Evolutionary conservation across 805 yeast genomes (phyloP).

Genomic region (Blastobotrys chiropterorum): DNA sequence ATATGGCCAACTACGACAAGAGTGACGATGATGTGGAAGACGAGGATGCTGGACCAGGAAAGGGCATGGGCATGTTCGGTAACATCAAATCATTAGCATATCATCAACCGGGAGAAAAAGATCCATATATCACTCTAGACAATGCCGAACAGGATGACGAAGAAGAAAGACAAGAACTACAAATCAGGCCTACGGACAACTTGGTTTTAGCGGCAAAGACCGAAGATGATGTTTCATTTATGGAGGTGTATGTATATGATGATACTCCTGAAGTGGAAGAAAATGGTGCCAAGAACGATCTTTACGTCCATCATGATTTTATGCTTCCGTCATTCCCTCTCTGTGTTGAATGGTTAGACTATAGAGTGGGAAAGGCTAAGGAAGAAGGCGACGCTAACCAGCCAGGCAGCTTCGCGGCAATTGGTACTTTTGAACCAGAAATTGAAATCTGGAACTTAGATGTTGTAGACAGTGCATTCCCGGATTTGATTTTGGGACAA

Average conservation of each 20-base stretch:
- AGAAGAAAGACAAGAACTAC: slow-evolving; percentile 80
- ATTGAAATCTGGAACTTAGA: slow-evolving; percentile 97
- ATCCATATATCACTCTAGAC: slow-evolving; percentile 59
- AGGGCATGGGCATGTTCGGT: slow-evolving; percentile 41
- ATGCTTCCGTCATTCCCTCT: slow-evolving; percentile 97
- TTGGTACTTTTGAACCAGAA: slow-evolving; percentile 96
- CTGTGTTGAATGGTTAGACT: slow-evolving; percentile 92
- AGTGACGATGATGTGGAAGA: slow-evolving; percentile 31
- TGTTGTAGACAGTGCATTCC: slow-evolving; percentile 86
- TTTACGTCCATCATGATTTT: slow-evolving; percentile 93
- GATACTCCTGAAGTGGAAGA: slow-evolving; percentile 79
- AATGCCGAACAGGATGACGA: slow-evolving; percentile 40
- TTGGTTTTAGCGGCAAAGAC: slow-evolving; percentile 87
- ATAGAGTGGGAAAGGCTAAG: slow-evolving; percentile 42
- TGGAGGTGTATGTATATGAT: slow-evolving; percentile 92
- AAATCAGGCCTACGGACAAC: slow-evolving; percentile 84
- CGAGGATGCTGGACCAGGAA: slow-evolving; percentile 48
- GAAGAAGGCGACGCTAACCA: slow-evolving; percentile 40
- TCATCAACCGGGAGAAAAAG: slow-evolving; percentile 41
- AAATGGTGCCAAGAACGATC: slow-evolving; percentile 53
- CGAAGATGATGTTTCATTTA: slow-evolving; percentile 86
- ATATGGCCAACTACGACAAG: slow-evolving; percentile 60
- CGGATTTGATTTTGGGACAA: slow-evolving; percentile 87
- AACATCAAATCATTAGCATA: slow-evolving; percentile 36
- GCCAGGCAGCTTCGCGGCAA: slow-evolving; percentile 87